Base-by-base conservation (phyloP, 805 yeast genomes). In the Teunomyces cretensis region DNA sequence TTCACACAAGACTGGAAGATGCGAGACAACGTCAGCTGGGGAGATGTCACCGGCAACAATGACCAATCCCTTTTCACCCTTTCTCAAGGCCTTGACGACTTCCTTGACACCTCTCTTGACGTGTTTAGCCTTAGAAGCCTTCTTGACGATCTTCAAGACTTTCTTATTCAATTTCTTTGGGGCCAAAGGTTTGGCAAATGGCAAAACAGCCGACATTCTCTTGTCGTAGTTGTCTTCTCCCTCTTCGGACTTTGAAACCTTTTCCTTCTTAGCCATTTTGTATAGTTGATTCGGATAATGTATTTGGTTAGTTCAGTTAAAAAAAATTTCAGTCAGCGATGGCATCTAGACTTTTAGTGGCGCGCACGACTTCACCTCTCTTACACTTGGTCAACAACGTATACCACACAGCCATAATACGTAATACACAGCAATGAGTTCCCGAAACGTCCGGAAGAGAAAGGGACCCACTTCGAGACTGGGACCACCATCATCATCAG, bases 101-200 rank as follows among this genome's bases (percentile, higher is more conserved):
- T 94, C 99, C 72, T 94, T 94, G 46, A 94, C 98, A 67, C 99
- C 99, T 73, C 99, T 83, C 74, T 90, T 92, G 57, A 94, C 97
- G 69, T 92, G 97, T 74, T 94, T 94, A 53, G 97, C 95, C 74
- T 94, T 94, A 43, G 98, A 90, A 8, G 99, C 98, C 69, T 89
- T 92, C 79, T 94, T 94, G 52, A 94, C 95, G 37, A 96, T 88
- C 74, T 94, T 94, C 62, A 95, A 79, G 13, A 92, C 85, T 71
- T 92, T 94, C 73, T 94, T 94, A 76, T 94, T 94, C 64, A 92
- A 75, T 69, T 94, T 94, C 75, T 94, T 94, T 36, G 96, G 81
- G 12, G 99, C 99, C 57, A 94, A 78, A 49, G 99, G 99, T 61
- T 82, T 76, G 44, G 99, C 97, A 68, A 94, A 92, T 44, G 96